Conservation (phyloP, 768 basidiomycete genomes). For the Rubroboletus pulcherrimus region DNA sequence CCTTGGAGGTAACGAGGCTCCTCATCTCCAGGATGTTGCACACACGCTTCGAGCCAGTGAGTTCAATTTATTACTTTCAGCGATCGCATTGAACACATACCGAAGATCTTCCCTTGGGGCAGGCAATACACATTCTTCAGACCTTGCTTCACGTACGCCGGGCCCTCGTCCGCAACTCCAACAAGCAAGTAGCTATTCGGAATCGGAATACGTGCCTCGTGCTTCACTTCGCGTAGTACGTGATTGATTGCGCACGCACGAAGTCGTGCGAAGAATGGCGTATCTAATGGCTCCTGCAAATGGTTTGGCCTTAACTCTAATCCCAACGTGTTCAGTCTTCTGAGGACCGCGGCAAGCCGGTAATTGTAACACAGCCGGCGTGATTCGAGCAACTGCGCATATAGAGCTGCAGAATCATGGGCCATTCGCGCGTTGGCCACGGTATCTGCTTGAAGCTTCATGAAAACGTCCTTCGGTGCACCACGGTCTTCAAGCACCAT, state of each 20-base stretch:
- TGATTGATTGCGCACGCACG: conserved; percentile 61
- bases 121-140: conserved; percentile 52
- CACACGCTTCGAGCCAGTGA: conserved; percentile 43
- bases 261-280: conserved; percentile 53
- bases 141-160: conserved; percentile 52
- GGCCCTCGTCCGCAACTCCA: conserved; percentile 81
- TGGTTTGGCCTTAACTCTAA: conserved; percentile 44
- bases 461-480: conserved; percentile 53
- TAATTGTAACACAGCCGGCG: conserved; percentile 48
- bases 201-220: conserved; percentile 69
- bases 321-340: conserved; percentile 42
- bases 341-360: conserved; percentile 49
- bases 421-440: conserved; percentile 58
- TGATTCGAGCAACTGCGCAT: conserved; percentile 44
- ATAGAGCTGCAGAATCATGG: conserved; percentile 50
- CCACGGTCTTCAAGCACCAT: conserved; percentile 79
- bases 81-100: conserved; percentile 33
- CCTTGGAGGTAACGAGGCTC: conserved; percentile 59
- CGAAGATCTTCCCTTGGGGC: conserved; percentile 59
- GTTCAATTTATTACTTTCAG: neutral
- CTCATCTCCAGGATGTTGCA: conserved; percentile 48
- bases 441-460: conserved; percentile 56
- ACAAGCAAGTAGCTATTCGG: conserved; percentile 67
- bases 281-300: conserved; percentile 40
- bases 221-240: conserved; percentile 70